phyloP scores from a whole-genome alignment of 2,329 filamentous ascomycete species.

The Venturiaceae sp. region DNA sequence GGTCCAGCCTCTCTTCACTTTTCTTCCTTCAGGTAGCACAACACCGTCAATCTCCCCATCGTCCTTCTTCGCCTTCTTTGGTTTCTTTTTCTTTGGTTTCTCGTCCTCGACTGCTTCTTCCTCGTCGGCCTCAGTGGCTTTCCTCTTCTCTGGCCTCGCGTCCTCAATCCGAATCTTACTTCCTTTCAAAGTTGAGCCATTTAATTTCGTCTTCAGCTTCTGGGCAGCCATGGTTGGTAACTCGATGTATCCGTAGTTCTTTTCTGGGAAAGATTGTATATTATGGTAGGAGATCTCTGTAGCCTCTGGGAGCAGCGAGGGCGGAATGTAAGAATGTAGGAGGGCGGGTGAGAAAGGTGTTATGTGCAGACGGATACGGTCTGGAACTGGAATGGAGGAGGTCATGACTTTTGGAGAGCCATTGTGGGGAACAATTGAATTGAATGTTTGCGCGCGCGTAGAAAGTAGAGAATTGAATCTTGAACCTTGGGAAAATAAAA shows the following conservation, averaged over 20 bases:
- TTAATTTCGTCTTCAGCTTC: constrained; percentile 84
- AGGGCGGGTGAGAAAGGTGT: constrained; percentile 73
- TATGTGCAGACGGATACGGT: constrained; percentile 63
- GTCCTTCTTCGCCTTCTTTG: constrained; percentile 31
- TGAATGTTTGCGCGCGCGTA: not conserved
- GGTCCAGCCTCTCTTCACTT: constrained; percentile 85
- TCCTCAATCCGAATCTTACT: constrained; percentile 76
- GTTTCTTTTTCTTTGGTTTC: constrained; percentile 20
- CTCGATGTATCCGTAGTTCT: constrained; percentile 81
- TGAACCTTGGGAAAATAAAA: no score
- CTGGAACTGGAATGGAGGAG: constrained; percentile 8
- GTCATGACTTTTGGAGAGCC: constrained; percentile 11
- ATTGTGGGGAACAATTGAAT: not conserved
- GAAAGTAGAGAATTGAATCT: not conserved
- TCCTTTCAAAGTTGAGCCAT: constrained; percentile 77
- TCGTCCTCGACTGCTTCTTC: constrained; percentile 18
- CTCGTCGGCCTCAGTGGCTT: constrained; percentile 35
- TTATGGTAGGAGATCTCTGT: constrained; percentile 82
- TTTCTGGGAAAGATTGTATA: constrained; percentile 81
- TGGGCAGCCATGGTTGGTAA: constrained; percentile 73
- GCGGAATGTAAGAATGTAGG: constrained; percentile 60
- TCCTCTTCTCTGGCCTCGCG: constrained; percentile 56
- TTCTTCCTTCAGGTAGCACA: constrained; percentile 61
- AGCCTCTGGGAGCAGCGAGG: constrained; percentile 54
- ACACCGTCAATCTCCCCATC: constrained; percentile 54